A percentile compares a stretch with the other conserved stretches of the same genome.
Evolutionary conservation across 495 filamentous ascomycete species (phyloP).

Genomic region (Penicillium coffeae): DNA sequence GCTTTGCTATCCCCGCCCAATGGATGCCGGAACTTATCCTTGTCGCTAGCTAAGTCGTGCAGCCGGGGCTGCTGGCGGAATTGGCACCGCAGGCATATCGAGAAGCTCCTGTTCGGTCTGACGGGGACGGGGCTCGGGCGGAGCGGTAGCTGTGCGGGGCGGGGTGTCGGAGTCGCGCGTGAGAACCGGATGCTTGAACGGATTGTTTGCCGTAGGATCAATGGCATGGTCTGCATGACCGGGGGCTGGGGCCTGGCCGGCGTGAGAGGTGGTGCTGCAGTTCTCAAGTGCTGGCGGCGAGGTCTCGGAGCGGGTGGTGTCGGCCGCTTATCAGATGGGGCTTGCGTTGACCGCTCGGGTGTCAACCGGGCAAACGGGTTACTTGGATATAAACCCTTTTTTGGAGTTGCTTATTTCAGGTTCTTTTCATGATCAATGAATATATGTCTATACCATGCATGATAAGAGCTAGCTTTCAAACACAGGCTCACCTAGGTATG

Average conservation of each 20-base stretch:
- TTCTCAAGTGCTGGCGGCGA: too few species aligned
- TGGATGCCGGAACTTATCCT: constrained; percentile 12
- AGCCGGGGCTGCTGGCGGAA: constrained; percentile 26
- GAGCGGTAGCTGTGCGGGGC: constrained; percentile 14
- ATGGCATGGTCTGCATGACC: constrained; percentile 45
- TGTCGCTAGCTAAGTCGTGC: constrained; percentile 22
- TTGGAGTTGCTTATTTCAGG: too few species aligned
- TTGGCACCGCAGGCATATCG: constrained; percentile 38
- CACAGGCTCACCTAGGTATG: too few species aligned
- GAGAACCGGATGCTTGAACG: constrained; percentile 26
- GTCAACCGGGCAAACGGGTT: too few species aligned
- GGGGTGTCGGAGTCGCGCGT: constrained; percentile 17
- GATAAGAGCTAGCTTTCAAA: too few species aligned
- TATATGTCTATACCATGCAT: too few species aligned
- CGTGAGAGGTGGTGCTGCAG: constrained; percentile 12
- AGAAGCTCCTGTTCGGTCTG: constrained; percentile 29
- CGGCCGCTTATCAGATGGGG: constrained; percentile 17
- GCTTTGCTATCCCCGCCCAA: constrained; percentile 21
- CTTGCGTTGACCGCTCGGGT: constrained; percentile 1
- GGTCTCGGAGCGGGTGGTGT: constrained; percentile 6
- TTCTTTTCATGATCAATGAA: too few species aligned
- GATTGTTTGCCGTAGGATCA: constrained; percentile 38
- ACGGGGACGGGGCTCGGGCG: constrained; percentile 21
- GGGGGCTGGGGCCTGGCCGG: constrained; percentile 18
- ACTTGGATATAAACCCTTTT: too few species aligned